Evolutionary conservation across 495 filamentous ascomycete species (phyloP), one percentile per base, ranked within the genome.

Genomic region (Xylaria curta): DNA sequence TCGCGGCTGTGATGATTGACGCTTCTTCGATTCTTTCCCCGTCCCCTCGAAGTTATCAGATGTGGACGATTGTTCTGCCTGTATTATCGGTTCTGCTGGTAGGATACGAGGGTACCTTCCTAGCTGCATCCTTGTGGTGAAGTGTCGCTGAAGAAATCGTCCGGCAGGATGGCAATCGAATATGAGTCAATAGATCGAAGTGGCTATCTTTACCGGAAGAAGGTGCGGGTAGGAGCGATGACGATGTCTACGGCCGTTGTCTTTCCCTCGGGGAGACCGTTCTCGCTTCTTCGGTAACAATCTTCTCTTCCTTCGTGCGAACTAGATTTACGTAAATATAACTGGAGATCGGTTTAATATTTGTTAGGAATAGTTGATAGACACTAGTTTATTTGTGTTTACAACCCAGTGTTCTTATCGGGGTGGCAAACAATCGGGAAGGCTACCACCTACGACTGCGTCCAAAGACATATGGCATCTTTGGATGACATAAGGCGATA

Each of bases 91-190:
- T 42, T 31, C 59, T 15, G 68, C 68, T 31, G 68, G 59, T 28
- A 70, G 59, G 38, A 70, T 64, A n/a, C 31, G 68, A 31, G 56
- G 31, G 15, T 70, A 70, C 21, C 21, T 63, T 36, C 59, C 68
- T 8, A 13, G n/a, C 33, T 64, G 59, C 68, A 70, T 70, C 19
- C 31, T 64, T 40, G 33, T 19, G 31, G 21, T 19, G 49, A n/a
- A 19, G 9, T n/a, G 64, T 67, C 47, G 49, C 46, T n/a, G 26
- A 49, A 13, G 26, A 12, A 19, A 28, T 19, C 26, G 21, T 63
- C 60, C 4, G 60, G 38, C 60, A 8, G 44, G 38, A 24, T 28
- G 26, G 40, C 24, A 13, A 24, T 60, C 9, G 36, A 40, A 40
- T n/a, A 51, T 46, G 17, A 7, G 46, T 56, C 19, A n/a, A n/a